Percentiles rank a stretch among this genome's conserved stretches.
Evolutionary conservation across 2,329 filamentous ascomycete species (phyloP).

Genomic region (Aspergillus terreus): DNA sequence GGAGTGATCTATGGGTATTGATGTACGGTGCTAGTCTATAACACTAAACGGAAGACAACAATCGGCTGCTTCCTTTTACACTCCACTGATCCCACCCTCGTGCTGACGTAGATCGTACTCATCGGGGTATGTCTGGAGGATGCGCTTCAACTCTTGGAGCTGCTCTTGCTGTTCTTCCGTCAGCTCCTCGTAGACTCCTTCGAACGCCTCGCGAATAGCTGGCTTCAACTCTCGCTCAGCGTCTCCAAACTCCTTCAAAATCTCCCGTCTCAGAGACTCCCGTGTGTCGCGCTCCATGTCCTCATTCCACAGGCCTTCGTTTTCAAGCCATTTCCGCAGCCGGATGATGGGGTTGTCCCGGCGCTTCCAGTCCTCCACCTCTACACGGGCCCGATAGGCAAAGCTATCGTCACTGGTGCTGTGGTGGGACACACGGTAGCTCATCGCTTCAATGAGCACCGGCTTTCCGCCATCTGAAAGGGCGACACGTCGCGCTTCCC

Average conservation of each 20-base stretch:
- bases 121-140: slow-evolving; percentile 79
- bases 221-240: slow-evolving; percentile 58
- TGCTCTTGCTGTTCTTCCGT: slow-evolving; percentile 76
- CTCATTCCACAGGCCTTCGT: slow-evolving; percentile 78
- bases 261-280: slow-evolving; percentile 64
- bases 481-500: slow-evolving; percentile 71
- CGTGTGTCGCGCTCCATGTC: slow-evolving; percentile 71
- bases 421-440: slow-evolving; percentile 96
- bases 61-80: slow-evolving; percentile 38
- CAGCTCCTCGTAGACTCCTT: slow-evolving; percentile 83
- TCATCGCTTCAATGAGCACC: slow-evolving; percentile 91
- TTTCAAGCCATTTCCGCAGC: slow-evolving; percentile 86
- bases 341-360: slow-evolving; percentile 85
- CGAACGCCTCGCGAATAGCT: slow-evolving; percentile 60
- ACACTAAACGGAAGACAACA: neutral
- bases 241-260: slow-evolving; percentile 78
- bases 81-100: slow-evolving; percentile 67
- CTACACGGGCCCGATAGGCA: slow-evolving; percentile 86
- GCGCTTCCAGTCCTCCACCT: slow-evolving; percentile 92
- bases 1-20: too few species aligned
- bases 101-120: slow-evolving; percentile 83
- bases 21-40: neutral
- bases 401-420: slow-evolving; percentile 97
- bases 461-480: slow-evolving; percentile 76
- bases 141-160: slow-evolving; percentile 69